These are phyloP conservation scores for Auxenochlorella protothecoides DNA, from an alignment of 139 green algal genomes.

Conservation along the genomic window DNA sequence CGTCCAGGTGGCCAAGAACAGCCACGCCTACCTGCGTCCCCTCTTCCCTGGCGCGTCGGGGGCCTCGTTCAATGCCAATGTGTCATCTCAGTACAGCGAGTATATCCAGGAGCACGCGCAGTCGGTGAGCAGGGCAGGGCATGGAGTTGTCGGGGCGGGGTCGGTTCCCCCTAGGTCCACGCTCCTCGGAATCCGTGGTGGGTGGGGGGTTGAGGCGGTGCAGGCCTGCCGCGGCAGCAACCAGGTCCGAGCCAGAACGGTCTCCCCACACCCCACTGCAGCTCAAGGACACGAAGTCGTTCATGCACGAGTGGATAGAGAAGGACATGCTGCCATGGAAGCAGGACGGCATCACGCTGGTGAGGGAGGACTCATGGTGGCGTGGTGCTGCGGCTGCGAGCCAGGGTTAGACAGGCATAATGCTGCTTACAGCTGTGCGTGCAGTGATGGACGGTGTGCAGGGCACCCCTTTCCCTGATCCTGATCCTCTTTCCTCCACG, in stretches of 20 bases:
- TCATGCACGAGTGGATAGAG: constrained; percentile 12
- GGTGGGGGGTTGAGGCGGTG: no score
- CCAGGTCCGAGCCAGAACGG: no score
- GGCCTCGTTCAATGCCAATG: background rate
- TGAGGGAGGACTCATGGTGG: background rate
- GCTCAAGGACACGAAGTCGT: constrained; percentile 2
- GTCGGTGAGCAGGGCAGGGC: background rate
- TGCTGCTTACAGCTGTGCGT: no score
- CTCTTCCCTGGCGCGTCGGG: background rate
- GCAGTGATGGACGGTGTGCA: no score
- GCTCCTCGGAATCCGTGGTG: no score
- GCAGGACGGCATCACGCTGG: constrained; percentile 13
- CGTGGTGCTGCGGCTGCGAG: no score
- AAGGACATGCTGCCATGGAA: constrained; percentile 20
- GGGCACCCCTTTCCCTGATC: no score
- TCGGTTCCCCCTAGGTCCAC: background rate
- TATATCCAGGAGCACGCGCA: background rate
- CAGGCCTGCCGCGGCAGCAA: no score
- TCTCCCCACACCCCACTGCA: background rate
- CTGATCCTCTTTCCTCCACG: no score
- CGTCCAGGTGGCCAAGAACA: background rate
- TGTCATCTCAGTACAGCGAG: background rate
- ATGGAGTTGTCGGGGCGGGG: background rate
- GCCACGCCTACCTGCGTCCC: constrained; percentile 3
- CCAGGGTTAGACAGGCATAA: no score